These are phyloP conservation scores for Cocos nucifera DNA, from an alignment of 176 grass and related monocot genomes.

Conservation along the genomic window DNA sequence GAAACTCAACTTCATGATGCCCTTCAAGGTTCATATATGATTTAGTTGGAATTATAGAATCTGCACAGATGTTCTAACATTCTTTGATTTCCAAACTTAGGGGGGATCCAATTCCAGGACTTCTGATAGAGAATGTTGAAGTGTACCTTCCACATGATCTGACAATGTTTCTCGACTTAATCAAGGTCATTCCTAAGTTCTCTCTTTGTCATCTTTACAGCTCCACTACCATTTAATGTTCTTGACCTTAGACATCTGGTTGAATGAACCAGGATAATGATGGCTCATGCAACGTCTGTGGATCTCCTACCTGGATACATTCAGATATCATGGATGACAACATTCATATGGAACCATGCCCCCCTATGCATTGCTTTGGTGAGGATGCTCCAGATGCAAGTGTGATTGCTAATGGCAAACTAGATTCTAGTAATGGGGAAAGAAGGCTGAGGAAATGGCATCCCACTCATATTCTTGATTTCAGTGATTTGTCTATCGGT, in stretches of 20 bases:
- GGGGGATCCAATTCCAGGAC: conserved; percentile 55
- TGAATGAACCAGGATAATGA: conserved; percentile 42
- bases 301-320: conserved; percentile 78
- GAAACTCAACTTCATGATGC: too few species aligned
- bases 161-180: conserved; percentile 42
- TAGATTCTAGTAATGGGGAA: conserved; percentile 10
- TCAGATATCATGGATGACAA: conserved; percentile 99
- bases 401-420: conserved; percentile 26
- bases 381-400: conserved; percentile 19
- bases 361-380: neutral
- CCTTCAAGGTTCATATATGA: too few species aligned
- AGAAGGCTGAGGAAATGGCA: conserved; percentile 37
- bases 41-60: too few species aligned
- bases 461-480: conserved; percentile 84
- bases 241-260: conserved; percentile 23
- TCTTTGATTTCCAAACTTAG: conserved; percentile 28
- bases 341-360: conserved; percentile 49
- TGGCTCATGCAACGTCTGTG: conserved; percentile 25
- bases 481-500: conserved; percentile 82
- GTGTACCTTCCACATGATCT: conserved; percentile 69
- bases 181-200: conserved; percentile 43
- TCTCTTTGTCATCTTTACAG: conserved; percentile 12
- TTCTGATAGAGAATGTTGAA: conserved; percentile 71
- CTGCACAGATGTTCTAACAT: too few species aligned
- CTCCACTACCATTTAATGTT: conserved; percentile 1